A percentile compares a stretch with the other conserved stretches of the same genome.
Evolutionary conservation across 306 rosid genomes (phyloP).

Genomic region (Citrullus mucosospermus): DNA sequence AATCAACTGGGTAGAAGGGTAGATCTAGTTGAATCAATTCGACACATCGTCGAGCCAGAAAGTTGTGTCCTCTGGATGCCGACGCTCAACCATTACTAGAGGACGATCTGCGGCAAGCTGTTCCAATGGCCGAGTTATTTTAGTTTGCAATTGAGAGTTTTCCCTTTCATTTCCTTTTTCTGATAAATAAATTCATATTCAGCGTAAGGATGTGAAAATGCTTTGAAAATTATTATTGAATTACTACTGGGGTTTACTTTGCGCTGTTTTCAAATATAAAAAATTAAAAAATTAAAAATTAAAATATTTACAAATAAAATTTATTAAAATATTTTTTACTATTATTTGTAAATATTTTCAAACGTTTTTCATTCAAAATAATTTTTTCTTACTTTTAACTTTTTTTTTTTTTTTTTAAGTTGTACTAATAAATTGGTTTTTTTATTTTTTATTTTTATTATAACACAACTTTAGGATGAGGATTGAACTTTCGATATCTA

Average conservation of each 20-base stretch:
- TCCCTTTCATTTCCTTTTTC: not conserved
- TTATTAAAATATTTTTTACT: no score
- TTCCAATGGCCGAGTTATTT: not conserved
- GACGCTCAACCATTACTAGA: not conserved
- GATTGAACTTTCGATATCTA: no score
- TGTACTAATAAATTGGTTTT: no score
- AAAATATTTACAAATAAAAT: no score
- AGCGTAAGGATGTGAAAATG: not conserved
- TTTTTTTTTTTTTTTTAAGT: no score
- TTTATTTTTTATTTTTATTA: no score
- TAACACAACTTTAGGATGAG: no score
- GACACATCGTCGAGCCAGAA: not conserved
- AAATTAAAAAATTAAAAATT: no score
- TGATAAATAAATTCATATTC: not conserved
- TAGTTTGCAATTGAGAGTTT: not conserved
- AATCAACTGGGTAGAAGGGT: not conserved
- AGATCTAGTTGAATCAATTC: slow-evolving; percentile 20
- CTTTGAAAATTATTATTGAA: not conserved
- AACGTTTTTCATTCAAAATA: no score
- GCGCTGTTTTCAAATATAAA: no score
- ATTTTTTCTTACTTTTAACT: no score
- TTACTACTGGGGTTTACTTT: not conserved
- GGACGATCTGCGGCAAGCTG: slow-evolving; percentile 1
- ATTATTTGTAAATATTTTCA: no score
- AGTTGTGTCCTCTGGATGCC: not conserved